phyloP scores from a whole-genome alignment of 2,329 filamentous ascomycete genomes.

The Claviceps purpurea region DNA sequence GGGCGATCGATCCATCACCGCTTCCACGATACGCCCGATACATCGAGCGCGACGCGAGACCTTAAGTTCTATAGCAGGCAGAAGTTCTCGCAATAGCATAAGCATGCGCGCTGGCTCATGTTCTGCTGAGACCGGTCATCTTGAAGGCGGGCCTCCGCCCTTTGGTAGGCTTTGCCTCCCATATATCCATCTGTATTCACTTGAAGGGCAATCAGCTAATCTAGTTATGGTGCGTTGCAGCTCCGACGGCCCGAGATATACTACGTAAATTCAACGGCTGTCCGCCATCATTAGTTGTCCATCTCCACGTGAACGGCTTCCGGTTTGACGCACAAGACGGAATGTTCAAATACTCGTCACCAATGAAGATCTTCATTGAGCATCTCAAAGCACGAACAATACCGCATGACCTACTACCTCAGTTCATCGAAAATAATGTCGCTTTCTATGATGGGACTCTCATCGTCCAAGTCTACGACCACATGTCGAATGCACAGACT shows the following conservation, averaged over 20 bases:
- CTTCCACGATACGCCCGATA: slow-evolving; percentile 33
- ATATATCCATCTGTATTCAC: not conserved
- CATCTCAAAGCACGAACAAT: slow-evolving; percentile 66
- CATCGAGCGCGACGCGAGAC: slow-evolving; percentile 47
- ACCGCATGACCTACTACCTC: slow-evolving; percentile 77
- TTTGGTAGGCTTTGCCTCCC: slow-evolving; percentile 28
- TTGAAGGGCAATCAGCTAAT: slow-evolving; percentile 1
- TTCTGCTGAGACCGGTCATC: slow-evolving; percentile 26
- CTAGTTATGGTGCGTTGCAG: slow-evolving; percentile 25
- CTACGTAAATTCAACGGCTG: slow-evolving; percentile 66
- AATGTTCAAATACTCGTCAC: slow-evolving; percentile 82
- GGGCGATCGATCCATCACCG: slow-evolving; percentile 23
- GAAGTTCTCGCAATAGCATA: slow-evolving; percentile 37
- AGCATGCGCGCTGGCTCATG: slow-evolving; percentile 36
- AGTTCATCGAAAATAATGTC: slow-evolving; percentile 58
- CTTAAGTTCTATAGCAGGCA: slow-evolving; percentile 27
- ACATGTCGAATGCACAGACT: slow-evolving; percentile 50
- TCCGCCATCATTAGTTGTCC: slow-evolving; percentile 72
- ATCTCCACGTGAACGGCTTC: slow-evolving; percentile 76
- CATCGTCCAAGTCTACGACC: slow-evolving; percentile 88
- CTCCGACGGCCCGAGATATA: slow-evolving; percentile 63
- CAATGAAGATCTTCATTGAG: slow-evolving; percentile 71
- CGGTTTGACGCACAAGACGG: slow-evolving; percentile 89
- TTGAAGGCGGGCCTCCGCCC: slow-evolving; percentile 33
- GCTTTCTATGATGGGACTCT: slow-evolving; percentile 89